These are phyloP conservation scores for Phytophthora boehmeriae DNA, from an alignment of 352 stramenopile genomes.

Conservation along the genomic window DNA sequence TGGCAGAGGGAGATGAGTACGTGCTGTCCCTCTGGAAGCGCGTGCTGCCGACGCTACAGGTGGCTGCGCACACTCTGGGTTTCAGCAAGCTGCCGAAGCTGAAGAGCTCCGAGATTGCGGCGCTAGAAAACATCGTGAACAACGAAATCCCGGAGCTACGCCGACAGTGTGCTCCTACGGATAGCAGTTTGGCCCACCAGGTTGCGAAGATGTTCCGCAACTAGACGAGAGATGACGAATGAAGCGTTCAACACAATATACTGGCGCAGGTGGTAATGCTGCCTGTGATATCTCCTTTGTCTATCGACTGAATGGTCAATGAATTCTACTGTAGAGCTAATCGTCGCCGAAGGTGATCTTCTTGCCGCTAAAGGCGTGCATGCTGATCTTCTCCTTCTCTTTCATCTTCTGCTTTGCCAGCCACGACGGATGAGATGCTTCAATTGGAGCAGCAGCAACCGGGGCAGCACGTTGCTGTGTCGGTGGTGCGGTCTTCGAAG, in stretches of 20 bases:
- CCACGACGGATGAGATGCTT: slow-evolving; percentile 69
- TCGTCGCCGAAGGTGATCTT: slow-evolving; percentile 83
- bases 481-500: slow-evolving; percentile 21
- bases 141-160: slow-evolving; percentile 91
- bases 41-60: slow-evolving; percentile 83
- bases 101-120: slow-evolving; percentile 77
- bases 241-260: slow-evolving; percentile 27
- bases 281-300: slow-evolving; percentile 18
- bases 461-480: slow-evolving; percentile 16
- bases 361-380: slow-evolving; percentile 76
- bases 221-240: slow-evolving; percentile 28
- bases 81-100: slow-evolving; percentile 88
- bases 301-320: slow-evolving; percentile 10
- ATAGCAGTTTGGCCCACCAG: slow-evolving; percentile 86
- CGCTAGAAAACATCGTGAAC: slow-evolving; percentile 90
- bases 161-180: slow-evolving; percentile 77
- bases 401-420: slow-evolving; percentile 85
- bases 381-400: slow-evolving; percentile 77
- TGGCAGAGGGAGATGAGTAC: slow-evolving; percentile 98
- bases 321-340: slow-evolving; percentile 27
- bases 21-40: slow-evolving; percentile 94
- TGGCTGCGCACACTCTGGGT: slow-evolving; percentile 87
- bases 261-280: slow-evolving; percentile 12
- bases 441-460: slow-evolving; percentile 11
- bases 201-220: slow-evolving; percentile 84